Base-by-base conservation (phyloP, 768 basidiomycete species). In the Strobilomyces echinocephalus region DNA sequence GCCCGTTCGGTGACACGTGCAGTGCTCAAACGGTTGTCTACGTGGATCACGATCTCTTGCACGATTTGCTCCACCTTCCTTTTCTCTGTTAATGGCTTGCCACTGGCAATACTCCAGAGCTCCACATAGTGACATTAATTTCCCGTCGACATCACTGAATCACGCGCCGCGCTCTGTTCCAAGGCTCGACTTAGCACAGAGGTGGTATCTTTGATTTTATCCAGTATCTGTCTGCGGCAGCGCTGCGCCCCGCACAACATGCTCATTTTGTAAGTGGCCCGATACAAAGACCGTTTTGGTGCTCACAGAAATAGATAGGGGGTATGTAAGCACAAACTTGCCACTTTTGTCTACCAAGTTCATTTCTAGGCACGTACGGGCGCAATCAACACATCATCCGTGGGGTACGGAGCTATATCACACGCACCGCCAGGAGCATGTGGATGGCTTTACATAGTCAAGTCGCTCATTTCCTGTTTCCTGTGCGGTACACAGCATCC, bases 301-400 rank as follows among this genome's bases (percentile, higher is more conserved):
- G 34, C 42, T 41, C n/a, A n/a, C n/a, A 21, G 35, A 39, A 36
- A 48, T 49, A 42, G 35, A 28, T 15, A 49, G 43, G 52, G n/a
- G 26, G 47, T 24, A 20, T 21, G 14, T 18, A 20, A 40, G 30
- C 39, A 1, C 21, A 43, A 9, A 59, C 33, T 24, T 24, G 21
- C 45, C 20, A 33, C 45, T 21, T 41, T 61, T 49, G 61, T 49
- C 62, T 53, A 42, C 53, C 55, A 30, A 30, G 16, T 41, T 44
- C 35, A 44, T 51, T 8, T 45, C n/a, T 15, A 38, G 43, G 15
- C n/a, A 52, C 26, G 15, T 30, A 9, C 33, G 14, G 44, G 30
- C 44, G 20, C 45, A 31, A 18, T 14, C 16, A 28, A 9, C 12
- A 38, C 20, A 20, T 46, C 46, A 28, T 28, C 11, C 33, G 9